Base-by-base conservation (phyloP, 1,284 basidiomycete genomes). In the Sporisorium reilianum region DNA sequence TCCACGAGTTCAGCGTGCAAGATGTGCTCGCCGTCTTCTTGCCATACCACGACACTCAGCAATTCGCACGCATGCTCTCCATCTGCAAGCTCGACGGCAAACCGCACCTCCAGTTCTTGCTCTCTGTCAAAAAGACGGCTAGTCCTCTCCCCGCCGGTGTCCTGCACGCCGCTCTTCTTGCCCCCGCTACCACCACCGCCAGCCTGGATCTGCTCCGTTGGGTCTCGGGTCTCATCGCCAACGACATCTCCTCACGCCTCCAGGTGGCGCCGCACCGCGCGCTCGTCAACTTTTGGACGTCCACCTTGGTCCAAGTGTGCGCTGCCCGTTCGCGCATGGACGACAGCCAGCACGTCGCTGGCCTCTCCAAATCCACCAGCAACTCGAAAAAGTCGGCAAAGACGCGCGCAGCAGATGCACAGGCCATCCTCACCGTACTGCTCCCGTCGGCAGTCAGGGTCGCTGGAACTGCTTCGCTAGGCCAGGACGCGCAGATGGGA, bases 1-100 rank as follows among this genome's bases (percentile, higher is more conserved):
- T 98, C 40, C 90, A 98, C 84, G 95, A 98, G 83, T 95, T 97
- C 87, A 97, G 97, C 80, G 88, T 95, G 42, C 88, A 91, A 50
- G 88, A 89, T n/a, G 80, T 95, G 22, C 88, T 99, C 7, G 87
- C 90, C 14, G 87, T 94, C 20, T 98, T 98, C 85, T 86, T 98
- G 28, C 97, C 97, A 0, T 98, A 96, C 84, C 94, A 98, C 81
- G 93, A 95, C 77, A 94, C 96, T 2, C 91, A 92, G 0, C 95
- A 98, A 83, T 99, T 99, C 85, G 89, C 92, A 9, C 95, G 96
- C 83, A 93, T 98, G 89, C 88, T 97, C 42, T 91, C 92, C 5
- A 95, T 97, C 78, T 87, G 94, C 63, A 90, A 92, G 74, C 42
- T 66, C 18, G 59, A 67, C 23, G 55, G 53, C 23, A 60, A 66